These are phyloP conservation scores for Neocatenulostroma microsporum DNA, from an alignment of 2,329 filamentous ascomycete species.

Conservation along the genomic window DNA sequence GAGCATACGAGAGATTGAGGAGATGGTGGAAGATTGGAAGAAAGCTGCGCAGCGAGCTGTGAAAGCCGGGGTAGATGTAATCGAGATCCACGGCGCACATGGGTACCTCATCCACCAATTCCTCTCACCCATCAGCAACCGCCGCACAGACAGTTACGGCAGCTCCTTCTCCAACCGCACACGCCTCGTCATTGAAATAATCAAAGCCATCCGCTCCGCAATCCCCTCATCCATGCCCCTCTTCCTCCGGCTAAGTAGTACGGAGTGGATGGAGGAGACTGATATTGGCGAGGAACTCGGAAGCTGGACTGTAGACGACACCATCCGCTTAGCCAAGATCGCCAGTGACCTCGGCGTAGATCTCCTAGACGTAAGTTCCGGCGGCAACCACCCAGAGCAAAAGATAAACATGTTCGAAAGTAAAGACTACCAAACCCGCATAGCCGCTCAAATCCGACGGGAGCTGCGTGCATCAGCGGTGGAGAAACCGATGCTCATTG, in stretches of 20 bases:
- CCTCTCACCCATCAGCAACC: conserved; percentile 34
- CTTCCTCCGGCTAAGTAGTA: conserved; percentile 62
- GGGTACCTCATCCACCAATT: conserved; percentile 63
- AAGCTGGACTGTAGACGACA: conserved; percentile 61
- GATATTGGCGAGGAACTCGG: conserved; percentile 44
- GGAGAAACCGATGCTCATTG: conserved; percentile 39
- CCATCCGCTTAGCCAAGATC: conserved; percentile 55
- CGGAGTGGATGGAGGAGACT: conserved; percentile 64
- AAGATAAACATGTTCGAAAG: conserved; percentile 34
- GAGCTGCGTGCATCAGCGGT: conserved; percentile 31
- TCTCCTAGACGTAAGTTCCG: conserved; percentile 74
- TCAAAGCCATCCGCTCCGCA: conserved; percentile 24
- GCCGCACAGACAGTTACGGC: conserved; percentile 36
- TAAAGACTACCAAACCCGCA: conserved; percentile 44
- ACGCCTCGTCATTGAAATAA: conserved; percentile 35
- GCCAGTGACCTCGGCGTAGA: conserved; percentile 69
- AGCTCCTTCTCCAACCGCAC: conserved; percentile 35
- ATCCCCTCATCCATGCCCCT: conserved; percentile 51
- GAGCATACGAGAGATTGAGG: conserved; percentile 58
- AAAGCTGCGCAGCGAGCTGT: conserved; percentile 49
- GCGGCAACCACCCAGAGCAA: conserved; percentile 56
- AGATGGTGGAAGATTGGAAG: conserved; percentile 55
- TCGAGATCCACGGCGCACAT: conserved; percentile 75
- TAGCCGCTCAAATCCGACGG: conserved; percentile 40
- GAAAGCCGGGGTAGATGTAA: conserved; percentile 62